Evolutionary conservation across 164 flowering plant species (phyloP), one percentile per base, ranked within the genome.

Genomic region (Houttuynia cordata): DNA sequence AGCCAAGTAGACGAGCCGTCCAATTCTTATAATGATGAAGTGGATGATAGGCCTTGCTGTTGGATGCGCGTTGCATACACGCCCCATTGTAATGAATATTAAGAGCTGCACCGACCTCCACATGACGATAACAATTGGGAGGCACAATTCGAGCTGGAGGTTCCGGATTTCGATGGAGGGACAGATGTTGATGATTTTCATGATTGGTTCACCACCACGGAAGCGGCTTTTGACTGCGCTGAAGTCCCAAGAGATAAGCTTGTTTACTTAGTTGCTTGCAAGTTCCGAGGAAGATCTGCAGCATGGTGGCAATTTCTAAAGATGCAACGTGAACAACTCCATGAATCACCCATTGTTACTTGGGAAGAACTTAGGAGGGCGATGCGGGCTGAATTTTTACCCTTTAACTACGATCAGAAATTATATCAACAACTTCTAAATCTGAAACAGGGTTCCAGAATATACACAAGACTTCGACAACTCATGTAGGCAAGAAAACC

Each of bases 401-500:
- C 37, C 37, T 30, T 30, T n/a, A n/a, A n/a, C n/a, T 30, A 30
- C 6, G 37, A 30, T 30, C 37, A 30, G 37, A 6, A 30, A 2
- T 30, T 30, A 30, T 30, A 30, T 30, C 37, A 30, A 30, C 2
- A 6, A 6, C 37, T 30, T 30, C 37, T 30, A 30, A 30, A 2
- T 30, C 37, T 30, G 2, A 30, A 30, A 30, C 37, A 30, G 37
- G 37, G 37, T 30, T 30, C 37, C 6, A 30, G 37, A 30, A 6
- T 30, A n/a, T n/a, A 30, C 37, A 30, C 6, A 2, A 6, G 6
- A 30, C 6, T 30, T 30, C 6, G 2, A 30, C 6, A 6, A 30
- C 37, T 10, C 49, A 59, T 23, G n/a, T 45, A 78, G 94, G 73
- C 52, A 85, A 78, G 76, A 77, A 77, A 67, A 49, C 72, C 9